Evolutionary conservation across 176 grass and related monocot genomes (phyloP), one percentile per base, ranked within the genome.

Genomic region (Canna indica): DNA sequence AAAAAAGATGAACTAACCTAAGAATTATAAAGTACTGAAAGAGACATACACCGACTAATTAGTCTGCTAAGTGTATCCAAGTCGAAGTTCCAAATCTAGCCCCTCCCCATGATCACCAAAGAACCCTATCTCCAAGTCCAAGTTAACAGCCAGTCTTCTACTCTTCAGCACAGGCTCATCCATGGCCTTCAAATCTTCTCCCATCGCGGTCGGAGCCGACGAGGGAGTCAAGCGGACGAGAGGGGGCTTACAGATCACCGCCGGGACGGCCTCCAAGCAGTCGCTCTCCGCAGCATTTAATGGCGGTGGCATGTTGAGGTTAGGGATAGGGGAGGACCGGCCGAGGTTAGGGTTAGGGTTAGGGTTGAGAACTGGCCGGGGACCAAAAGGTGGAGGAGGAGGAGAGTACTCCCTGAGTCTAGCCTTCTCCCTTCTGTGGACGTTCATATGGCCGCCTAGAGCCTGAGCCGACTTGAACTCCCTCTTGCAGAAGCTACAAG

Each of bases 1-100:
- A 44, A 8, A 44, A 44, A 44, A 11, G 41, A 44, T 11, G 5
- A 44, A 11, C 41, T 44, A 44, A 44, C 13, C n/a, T 44, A 44
- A 44, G 41, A 44, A 44, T 10, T 4, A 44, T 11, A 4, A 44
- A 11, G 41, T n/a, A n/a, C 41, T 44, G 41, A 44, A 44, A 8
- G 41, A 44, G 13, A 44, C 41, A 44, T 44, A 44, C 41, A 44
- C 41, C 13, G 41, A 1, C 7, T 10, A 44, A 44, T 44, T 44
- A 58, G n/a, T 56, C 47, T 16, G 36, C 20, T 56, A 75, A 67
- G 58, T 62, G 33, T 65, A 79, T 24, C 82, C 77, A 52, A 84
- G 74, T 69, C 82, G 73, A 84, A 84, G 82, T 61, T 84, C 82
- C 71, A 84, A 80, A 79, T 84, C 82, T 18, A 79, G 68, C 48